Evolutionary conservation across 2,329 filamentous ascomycete species (phyloP).

Genomic region (Truncatella angustata): DNA sequence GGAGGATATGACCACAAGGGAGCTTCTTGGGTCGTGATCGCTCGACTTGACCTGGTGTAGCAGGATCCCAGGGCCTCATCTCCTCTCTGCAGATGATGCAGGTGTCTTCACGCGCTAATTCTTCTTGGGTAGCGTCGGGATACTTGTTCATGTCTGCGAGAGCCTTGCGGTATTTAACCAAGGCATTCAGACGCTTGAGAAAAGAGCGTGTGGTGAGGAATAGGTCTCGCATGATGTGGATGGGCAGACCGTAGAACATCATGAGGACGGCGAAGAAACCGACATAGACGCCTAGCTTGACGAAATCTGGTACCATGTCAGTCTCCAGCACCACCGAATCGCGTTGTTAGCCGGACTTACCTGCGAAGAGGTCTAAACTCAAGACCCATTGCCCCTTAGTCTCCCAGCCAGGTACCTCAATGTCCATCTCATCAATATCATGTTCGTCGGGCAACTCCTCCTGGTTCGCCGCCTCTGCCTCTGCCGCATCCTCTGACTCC

Average conservation of each 20-base stretch:
- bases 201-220: constrained; percentile 94
- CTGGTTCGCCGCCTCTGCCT: constrained; percentile 45
- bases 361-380: constrained; percentile 79
- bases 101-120: constrained; percentile 82
- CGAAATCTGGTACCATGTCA: constrained; percentile 61
- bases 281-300: constrained; percentile 86
- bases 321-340: background rate
- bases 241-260: constrained; percentile 90
- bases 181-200: constrained; percentile 81
- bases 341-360: constrained; percentile 42
- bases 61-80: constrained; percentile 76
- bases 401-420: constrained; percentile 95
- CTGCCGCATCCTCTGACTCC: constrained; percentile 42
- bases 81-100: constrained; percentile 98
- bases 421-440: constrained; percentile 87
- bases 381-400: constrained; percentile 92
- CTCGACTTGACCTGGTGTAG: constrained; percentile 71
- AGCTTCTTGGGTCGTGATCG: constrained; percentile 89
- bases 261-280: constrained; percentile 92
- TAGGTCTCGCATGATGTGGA: constrained; percentile 94
- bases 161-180: constrained; percentile 85
- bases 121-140: constrained; percentile 84
- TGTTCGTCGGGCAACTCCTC: constrained; percentile 62
- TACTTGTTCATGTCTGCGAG: constrained; percentile 94
- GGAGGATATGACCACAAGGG: constrained; percentile 91